phyloP scores from a whole-genome alignment of 352 stramenopile genomes.

The Phytophthora citricola region DNA sequence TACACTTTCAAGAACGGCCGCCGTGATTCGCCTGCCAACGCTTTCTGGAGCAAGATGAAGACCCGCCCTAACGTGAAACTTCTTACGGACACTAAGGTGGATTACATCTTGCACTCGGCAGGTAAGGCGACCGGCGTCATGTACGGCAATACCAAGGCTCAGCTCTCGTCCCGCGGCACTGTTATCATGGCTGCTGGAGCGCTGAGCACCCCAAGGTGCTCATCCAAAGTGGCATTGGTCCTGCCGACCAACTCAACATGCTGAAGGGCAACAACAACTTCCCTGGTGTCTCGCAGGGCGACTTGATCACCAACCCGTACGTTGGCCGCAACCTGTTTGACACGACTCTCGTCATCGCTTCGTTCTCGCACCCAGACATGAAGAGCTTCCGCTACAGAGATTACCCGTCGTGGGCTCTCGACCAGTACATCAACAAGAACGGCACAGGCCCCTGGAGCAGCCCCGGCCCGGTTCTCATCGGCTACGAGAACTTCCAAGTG shows the following conservation, averaged over 20 bases:
- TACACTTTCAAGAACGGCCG: slow-evolving; percentile 62
- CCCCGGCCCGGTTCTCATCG: slow-evolving; percentile 60
- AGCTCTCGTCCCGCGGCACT: slow-evolving; percentile 50
- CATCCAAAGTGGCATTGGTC: slow-evolving; percentile 82
- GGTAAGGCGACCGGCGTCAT: slow-evolving; percentile 56
- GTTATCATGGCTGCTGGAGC: slow-evolving; percentile 81
- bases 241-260: slow-evolving; percentile 56
- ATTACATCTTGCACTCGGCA: slow-evolving; percentile 56
- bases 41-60: slow-evolving; percentile 58
- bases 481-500: slow-evolving; percentile 65
- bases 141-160: slow-evolving; percentile 46
- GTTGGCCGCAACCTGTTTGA: slow-evolving; percentile 72
- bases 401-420: slow-evolving; percentile 40
- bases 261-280: slow-evolving; percentile 53
- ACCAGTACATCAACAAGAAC: slow-evolving; percentile 62
- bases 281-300: slow-evolving; percentile 43
- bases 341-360: slow-evolving; percentile 53
- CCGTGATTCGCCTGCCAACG: slow-evolving; percentile 59
- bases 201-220: slow-evolving; percentile 81
- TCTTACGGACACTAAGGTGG: slow-evolving; percentile 52
- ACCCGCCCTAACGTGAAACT: slow-evolving; percentile 60
- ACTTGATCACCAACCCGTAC: slow-evolving; percentile 60
- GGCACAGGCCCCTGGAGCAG: slow-evolving; percentile 48
- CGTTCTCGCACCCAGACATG: slow-evolving; percentile 65
- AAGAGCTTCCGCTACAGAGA: slow-evolving; percentile 48